A percentile compares a stretch with the other conserved stretches of the same genome.
phyloP scores from a whole-genome alignment of 2,329 filamentous ascomycete genomes.

The Paramyrothecium sp. region DNA sequence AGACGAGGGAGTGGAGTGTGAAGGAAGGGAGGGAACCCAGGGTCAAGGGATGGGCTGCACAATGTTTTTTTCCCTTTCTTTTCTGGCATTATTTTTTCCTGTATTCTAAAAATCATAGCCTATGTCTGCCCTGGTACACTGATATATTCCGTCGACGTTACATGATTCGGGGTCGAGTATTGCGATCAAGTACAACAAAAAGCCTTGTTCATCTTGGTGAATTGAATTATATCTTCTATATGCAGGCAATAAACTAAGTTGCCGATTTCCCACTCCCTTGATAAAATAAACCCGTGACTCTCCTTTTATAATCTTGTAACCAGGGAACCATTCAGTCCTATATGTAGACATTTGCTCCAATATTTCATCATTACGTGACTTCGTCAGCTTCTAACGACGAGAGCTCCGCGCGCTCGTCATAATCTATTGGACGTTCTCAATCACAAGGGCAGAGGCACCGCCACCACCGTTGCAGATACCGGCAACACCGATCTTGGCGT shows the following conservation, averaged over 20 bases:
- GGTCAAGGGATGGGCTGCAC: too few relatives aligned
- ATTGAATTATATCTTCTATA: not conserved
- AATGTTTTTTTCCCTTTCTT: constrained; percentile 13
- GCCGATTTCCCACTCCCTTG: too few relatives aligned
- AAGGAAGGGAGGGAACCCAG: too few relatives aligned
- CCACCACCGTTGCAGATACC: constrained; percentile 98
- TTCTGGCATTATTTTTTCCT: constrained; percentile 6
- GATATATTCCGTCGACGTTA: too few relatives aligned
- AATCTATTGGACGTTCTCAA: constrained; percentile 68
- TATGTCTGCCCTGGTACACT: constrained; percentile 1
- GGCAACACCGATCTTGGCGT: constrained; percentile 88
- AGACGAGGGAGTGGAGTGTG: too few relatives aligned
- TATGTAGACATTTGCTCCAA: not conserved
- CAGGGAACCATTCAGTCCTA: too few relatives aligned
- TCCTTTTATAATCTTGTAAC: too few relatives aligned
- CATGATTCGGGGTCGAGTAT: too few relatives aligned
- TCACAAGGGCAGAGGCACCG: constrained; percentile 88
- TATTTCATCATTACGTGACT: not conserved
- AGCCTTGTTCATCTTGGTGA: not conserved
- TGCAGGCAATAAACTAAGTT: not conserved
- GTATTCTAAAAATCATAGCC: constrained; percentile 4
- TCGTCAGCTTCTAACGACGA: not conserved
- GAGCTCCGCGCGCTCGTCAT: not conserved
- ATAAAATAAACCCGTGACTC: too few relatives aligned
- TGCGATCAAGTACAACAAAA: too few relatives aligned